Percentiles rank a stretch among this genome's conserved stretches.
These are phyloP conservation scores for Metschnikowia baotianmanensis DNA, from an alignment of 805 yeast species.

Conservation along the genomic window DNA sequence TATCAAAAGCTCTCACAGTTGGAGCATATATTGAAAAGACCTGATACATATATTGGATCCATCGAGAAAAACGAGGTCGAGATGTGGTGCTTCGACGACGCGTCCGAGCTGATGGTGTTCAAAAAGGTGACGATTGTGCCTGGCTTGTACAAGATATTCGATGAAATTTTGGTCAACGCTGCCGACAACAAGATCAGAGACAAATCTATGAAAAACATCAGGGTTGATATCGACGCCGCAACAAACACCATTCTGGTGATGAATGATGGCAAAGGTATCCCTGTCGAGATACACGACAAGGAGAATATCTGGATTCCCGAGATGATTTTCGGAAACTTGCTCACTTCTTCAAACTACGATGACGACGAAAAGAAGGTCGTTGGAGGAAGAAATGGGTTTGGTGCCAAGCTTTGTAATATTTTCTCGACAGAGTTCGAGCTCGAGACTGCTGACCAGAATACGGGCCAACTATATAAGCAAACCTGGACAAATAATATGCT, in stretches of 20 bases:
- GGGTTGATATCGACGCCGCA: slow-evolving; percentile 78
- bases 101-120: slow-evolving; percentile 38
- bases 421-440: slow-evolving; percentile 84
- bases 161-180: slow-evolving; percentile 95
- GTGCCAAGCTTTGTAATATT: slow-evolving; percentile 96
- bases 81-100: slow-evolving; percentile 78
- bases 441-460: slow-evolving; percentile 80
- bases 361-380: slow-evolving; percentile 94
- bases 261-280: slow-evolving; percentile 95
- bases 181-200: slow-evolving; percentile 98
- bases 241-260: slow-evolving; percentile 71
- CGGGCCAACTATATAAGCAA: slow-evolving; percentile 67
- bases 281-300: slow-evolving; percentile 87
- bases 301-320: slow-evolving; percentile 95
- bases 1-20: slow-evolving; percentile 93
- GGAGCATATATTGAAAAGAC: slow-evolving; percentile 94
- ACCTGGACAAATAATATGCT: slow-evolving; percentile 89
- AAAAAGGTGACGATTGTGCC: slow-evolving; percentile 86
- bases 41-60: slow-evolving; percentile 97
- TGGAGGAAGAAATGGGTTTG: slow-evolving; percentile 98
- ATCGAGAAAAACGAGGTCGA: slow-evolving; percentile 75
- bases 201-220: slow-evolving; percentile 80
- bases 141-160: slow-evolving; percentile 93
- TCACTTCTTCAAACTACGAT: slow-evolving; percentile 94
- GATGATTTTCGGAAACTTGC: slow-evolving; percentile 89